Evolutionary conservation across 1,284 basidiomycete species (phyloP).

Genomic region (Rugosomyces carneus): DNA sequence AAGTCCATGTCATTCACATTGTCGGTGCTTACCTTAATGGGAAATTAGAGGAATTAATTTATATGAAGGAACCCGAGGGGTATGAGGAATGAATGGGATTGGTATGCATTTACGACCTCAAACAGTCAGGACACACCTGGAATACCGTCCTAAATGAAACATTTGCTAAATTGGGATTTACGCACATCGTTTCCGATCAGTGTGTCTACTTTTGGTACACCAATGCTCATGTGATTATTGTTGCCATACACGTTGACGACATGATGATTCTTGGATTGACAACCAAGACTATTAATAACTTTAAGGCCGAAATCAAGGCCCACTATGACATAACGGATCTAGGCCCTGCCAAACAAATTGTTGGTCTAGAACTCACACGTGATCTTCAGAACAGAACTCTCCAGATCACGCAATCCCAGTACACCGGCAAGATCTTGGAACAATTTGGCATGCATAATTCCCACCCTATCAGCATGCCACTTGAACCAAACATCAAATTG

Average conservation of each 20-base stretch:
- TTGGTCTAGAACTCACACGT: constrained; percentile 28
- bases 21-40: constrained; percentile 28
- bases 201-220: constrained; percentile 21
- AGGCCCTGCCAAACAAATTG: constrained; percentile 26
- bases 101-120: constrained; percentile 25
- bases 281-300: constrained; percentile 9
- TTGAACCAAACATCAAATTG: constrained; percentile 14
- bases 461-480: constrained; percentile 13
- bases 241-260: constrained; percentile 19
- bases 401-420: constrained; percentile 13
- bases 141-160: constrained; percentile 18
- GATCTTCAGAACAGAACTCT: constrained; percentile 20
- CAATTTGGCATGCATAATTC: constrained; percentile 1
- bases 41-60: constrained; percentile 23
- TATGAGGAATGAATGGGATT: constrained; percentile 22
- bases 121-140: constrained; percentile 26
- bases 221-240: constrained; percentile 16
- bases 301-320: constrained; percentile 21
- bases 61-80: constrained; percentile 24
- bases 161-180: constrained; percentile 14
- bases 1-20: constrained; percentile 28
- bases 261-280: constrained; percentile 21
- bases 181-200: constrained; percentile 19
- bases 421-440: constrained; percentile 16
- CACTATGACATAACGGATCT: constrained; percentile 27